Percentiles rank a stretch among this genome's conserved stretches.
These are phyloP conservation scores for Leishmania guyanensis DNA, from an alignment of 208 protist genomes.

Conservation along the genomic window DNA sequence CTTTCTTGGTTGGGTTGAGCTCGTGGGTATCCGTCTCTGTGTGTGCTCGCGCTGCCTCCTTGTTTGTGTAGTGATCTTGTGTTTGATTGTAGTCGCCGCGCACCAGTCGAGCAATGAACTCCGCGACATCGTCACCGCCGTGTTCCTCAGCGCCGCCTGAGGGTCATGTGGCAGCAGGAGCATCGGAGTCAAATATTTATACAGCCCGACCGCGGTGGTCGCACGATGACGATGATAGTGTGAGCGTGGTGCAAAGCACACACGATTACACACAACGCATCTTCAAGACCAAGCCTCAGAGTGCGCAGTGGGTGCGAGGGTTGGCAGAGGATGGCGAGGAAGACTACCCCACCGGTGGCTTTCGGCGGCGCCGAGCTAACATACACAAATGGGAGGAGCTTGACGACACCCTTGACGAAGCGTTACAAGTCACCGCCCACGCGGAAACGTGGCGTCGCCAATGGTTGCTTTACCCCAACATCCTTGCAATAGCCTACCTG, in stretches of 20 bases:
- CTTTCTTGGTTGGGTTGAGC: not conserved
- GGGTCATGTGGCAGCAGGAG: not conserved
- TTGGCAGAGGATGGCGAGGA: conserved; percentile 54
- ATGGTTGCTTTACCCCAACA: conserved; percentile 42
- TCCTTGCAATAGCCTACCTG: conserved; percentile 21
- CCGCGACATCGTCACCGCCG: not conserved
- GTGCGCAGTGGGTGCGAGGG: conserved; percentile 76
- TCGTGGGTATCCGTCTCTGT: no score
- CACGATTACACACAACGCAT: conserved; percentile 49
- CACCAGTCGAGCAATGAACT: not conserved
- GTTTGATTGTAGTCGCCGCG: not conserved
- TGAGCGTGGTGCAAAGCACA: conserved; percentile 70
- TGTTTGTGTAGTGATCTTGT: not conserved
- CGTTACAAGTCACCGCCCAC: not conserved
- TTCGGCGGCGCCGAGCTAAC: conserved; percentile 18
- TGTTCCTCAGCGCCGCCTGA: conserved; percentile 2
- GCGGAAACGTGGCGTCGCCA: not conserved
- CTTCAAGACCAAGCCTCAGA: conserved; percentile 42
- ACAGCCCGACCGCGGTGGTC: conserved; percentile 24
- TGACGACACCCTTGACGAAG: conserved; percentile 17
- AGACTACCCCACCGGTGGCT: conserved; percentile 10
- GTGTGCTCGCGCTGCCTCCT: no score
- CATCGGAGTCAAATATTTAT: not conserved
- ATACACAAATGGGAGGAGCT: conserved; percentile 30
- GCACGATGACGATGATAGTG: conserved; percentile 32